Evolutionary conservation across 1,139 yeast species (phyloP).

Genomic region (Yamadazyma pseudoaaseri): DNA sequence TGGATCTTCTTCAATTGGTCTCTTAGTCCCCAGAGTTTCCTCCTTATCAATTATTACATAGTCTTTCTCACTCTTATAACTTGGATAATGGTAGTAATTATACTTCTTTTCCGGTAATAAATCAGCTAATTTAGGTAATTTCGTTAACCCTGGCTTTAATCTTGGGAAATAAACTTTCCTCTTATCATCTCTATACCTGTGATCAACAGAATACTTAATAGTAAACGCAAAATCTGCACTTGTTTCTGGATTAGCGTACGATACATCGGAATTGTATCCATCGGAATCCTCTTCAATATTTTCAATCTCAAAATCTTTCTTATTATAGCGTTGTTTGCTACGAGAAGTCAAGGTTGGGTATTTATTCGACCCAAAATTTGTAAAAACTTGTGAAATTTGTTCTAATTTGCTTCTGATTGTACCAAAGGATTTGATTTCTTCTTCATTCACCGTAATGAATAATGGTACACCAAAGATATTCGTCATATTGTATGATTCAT

Average conservation of each 20-base stretch:
- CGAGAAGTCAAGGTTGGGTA: slow-evolving; percentile 20
- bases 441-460: slow-evolving; percentile 57
- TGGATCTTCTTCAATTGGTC: slow-evolving; percentile 2
- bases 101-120: slow-evolving; percentile 29
- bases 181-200: slow-evolving; percentile 5
- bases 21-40: slow-evolving; percentile 11
- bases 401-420: slow-evolving; percentile 57
- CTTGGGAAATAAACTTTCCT: slow-evolving; percentile 26
- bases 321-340: slow-evolving; percentile 22
- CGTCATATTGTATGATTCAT: slow-evolving; percentile 33
- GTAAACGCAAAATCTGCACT: slow-evolving; percentile 52
- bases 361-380: slow-evolving; percentile 23
- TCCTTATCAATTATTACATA: slow-evolving; percentile 17
- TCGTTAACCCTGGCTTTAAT: slow-evolving; percentile 29
- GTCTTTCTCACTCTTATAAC: slow-evolving; percentile 18
- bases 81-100: slow-evolving; percentile 26
- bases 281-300: slow-evolving; percentile 31
- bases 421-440: slow-evolving; percentile 49
- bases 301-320: slow-evolving; percentile 32
- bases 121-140: slow-evolving; percentile 27
- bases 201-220: slow-evolving; percentile 33
- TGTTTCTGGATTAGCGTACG: slow-evolving; percentile 52
- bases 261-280: slow-evolving; percentile 47
- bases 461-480: slow-evolving; percentile 71
- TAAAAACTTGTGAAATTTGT: slow-evolving; percentile 25